Conservation (phyloP, 192 early-diverging fungal species). For the Umbelopsis sp. region DNA sequence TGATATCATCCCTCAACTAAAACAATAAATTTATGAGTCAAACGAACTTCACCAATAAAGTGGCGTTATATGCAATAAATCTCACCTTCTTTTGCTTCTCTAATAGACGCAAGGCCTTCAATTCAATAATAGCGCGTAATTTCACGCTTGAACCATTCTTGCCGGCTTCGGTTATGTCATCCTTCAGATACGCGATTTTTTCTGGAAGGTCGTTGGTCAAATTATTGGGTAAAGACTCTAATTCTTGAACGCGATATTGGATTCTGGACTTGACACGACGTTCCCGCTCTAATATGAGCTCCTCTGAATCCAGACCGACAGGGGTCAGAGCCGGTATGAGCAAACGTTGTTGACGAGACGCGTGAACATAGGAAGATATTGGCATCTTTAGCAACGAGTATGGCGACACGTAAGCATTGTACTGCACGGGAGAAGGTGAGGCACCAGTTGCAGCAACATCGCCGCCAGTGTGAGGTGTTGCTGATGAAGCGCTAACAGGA, state of each 20-base stretch:
- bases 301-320: conserved; percentile 78
- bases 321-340: conserved; percentile 76
- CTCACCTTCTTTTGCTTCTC: conserved; percentile 73
- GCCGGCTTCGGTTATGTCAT: conserved; percentile 31
- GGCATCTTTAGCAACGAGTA: conserved; percentile 62
- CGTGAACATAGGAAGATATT: conserved; percentile 49
- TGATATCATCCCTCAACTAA: conserved; percentile 73
- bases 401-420: conserved; percentile 58
- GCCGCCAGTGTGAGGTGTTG: conserved; percentile 60
- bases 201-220: conserved; percentile 59
- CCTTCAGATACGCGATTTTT: conserved; percentile 29
- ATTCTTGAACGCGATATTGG: conserved; percentile 76
- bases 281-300: conserved; percentile 78
- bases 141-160: conserved; percentile 58
- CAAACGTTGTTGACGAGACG: conserved; percentile 69
- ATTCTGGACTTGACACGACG: conserved; percentile 70
- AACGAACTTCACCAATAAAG: not conserved
- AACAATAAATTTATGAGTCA: not conserved
- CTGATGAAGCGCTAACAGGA: conserved; percentile 48
- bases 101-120: conserved; percentile 81
- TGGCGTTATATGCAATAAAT: not conserved
- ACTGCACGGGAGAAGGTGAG: conserved; percentile 25
- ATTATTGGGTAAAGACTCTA: conserved; percentile 70
- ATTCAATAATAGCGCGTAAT: conserved; percentile 82
- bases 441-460: conserved; percentile 19